Conservation (phyloP, 257 asterid species). For the Misopates orontium region DNA sequence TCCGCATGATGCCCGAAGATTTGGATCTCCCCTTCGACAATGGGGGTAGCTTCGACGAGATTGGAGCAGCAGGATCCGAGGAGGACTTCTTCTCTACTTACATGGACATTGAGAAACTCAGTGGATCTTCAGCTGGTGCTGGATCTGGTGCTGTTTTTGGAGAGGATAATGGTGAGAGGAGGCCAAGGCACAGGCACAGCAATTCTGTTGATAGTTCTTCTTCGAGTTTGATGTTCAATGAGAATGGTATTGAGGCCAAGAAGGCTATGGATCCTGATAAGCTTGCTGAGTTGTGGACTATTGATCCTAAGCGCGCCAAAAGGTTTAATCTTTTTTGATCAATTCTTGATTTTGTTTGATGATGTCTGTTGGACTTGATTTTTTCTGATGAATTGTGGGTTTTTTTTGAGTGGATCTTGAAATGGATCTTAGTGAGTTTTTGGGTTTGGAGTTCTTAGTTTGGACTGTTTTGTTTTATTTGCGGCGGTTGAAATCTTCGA, state of each 20-base stretch:
- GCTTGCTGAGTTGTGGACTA: slow-evolving; percentile 90
- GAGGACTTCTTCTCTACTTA: slow-evolving; percentile 87
- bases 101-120: slow-evolving; percentile 92
- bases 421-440: slow-evolving; percentile 31
- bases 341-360: background rate
- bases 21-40: slow-evolving; percentile 78
- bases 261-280: slow-evolving; percentile 98
- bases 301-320: slow-evolving; percentile 97
- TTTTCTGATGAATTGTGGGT: slow-evolving; percentile 9
- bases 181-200: slow-evolving; percentile 48
- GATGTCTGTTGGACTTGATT: background rate
- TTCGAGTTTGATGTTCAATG: slow-evolving; percentile 57
- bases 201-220: slow-evolving; percentile 59
- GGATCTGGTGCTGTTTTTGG: slow-evolving; percentile 50
- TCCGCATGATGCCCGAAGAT: slow-evolving; percentile 81
- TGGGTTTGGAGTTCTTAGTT: background rate
- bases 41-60: slow-evolving; percentile 72
- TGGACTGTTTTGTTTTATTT: slow-evolving; percentile 34
- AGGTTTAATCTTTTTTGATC: slow-evolving; percentile 42
- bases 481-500: background rate
- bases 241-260: slow-evolving; percentile 77
- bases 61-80: slow-evolving; percentile 94
- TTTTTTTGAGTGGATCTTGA: slow-evolving; percentile 30
- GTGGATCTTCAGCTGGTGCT: no score
- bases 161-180: slow-evolving; percentile 36